These are phyloP conservation scores for Coniferiporia sulphurascens DNA, from an alignment of 1,284 basidiomycete genomes.

Conservation along the genomic window DNA sequence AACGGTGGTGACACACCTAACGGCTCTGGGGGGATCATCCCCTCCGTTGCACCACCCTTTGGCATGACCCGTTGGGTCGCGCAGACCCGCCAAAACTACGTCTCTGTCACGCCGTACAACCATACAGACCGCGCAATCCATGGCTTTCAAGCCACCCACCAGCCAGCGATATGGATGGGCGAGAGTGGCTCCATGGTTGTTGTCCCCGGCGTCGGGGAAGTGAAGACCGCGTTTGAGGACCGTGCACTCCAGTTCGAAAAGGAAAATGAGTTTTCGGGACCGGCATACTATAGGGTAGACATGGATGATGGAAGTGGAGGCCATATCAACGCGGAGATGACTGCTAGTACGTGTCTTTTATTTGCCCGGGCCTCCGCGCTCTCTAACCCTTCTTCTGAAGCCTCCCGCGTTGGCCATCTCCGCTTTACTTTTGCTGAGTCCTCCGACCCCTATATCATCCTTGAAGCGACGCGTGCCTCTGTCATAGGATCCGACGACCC, in stretches of 20 bases:
- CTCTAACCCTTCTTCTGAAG: slow-evolving; percentile 30
- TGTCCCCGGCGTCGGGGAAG: slow-evolving; percentile 51
- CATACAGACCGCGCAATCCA: slow-evolving; percentile 58
- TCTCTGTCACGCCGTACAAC: slow-evolving; percentile 77
- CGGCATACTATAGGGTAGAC: slow-evolving; percentile 65
- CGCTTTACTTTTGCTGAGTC: slow-evolving; percentile 61
- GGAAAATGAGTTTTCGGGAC: slow-evolving; percentile 55
- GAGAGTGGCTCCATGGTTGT: slow-evolving; percentile 68
- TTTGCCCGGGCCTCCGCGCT: not conserved
- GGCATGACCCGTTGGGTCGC: slow-evolving; percentile 80
- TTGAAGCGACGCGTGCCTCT: slow-evolving; percentile 65
- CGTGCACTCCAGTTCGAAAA: slow-evolving; percentile 58
- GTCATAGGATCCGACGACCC: slow-evolving; percentile 58
- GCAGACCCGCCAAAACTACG: slow-evolving; percentile 66
- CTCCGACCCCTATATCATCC: slow-evolving; percentile 54
- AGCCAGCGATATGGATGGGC: slow-evolving; percentile 88
- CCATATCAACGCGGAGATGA: slow-evolving; percentile 57
- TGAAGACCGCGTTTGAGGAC: slow-evolving; percentile 52
- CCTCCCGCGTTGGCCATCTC: slow-evolving; percentile 75
- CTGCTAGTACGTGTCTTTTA: slow-evolving; percentile 50
- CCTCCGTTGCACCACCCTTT: slow-evolving; percentile 72
- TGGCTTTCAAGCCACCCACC: slow-evolving; percentile 76
- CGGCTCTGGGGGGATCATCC: slow-evolving; percentile 64
- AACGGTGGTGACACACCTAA: slow-evolving; percentile 69
- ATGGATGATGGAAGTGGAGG: slow-evolving; percentile 49